Base-by-base conservation (phyloP, 768 basidiomycete genomes). In the Macrolepiota fuliginosa region DNA sequence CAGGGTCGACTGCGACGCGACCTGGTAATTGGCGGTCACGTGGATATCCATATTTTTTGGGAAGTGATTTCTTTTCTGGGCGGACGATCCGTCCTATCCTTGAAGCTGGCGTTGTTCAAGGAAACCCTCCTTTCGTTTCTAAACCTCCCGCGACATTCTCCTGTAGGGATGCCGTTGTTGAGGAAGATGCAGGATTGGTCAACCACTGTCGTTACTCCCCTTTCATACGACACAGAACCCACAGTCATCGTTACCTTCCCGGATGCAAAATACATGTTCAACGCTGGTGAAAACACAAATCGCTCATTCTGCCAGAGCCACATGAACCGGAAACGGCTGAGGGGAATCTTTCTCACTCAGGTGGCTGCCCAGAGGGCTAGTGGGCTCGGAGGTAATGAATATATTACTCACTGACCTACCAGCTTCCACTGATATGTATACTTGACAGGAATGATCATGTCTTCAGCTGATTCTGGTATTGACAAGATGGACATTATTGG, bases 221-320 rank as follows among this genome's bases (percentile, higher is more conserved):
- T 79, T 17, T 83, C 88, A 3, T 84, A 85, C 54, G 96, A 98
- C 75, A 91, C 94, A 1, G 87, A 93, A 65, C 89, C 94, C 0
- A 83, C 89, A 9, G 74, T 97, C 25, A 74, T 90, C 62, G 73
- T 96, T 65, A 79, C 82, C 0, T 95, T 94, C 70, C 89, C 91
- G 65, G 78, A 81, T 56, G 88, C 83, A 12, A 90, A 92, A 66
- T 98, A 95, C 66, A 80, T 96, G 40, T 94, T 98, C 81, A 95
- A 95, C 73, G 86, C 81, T 19, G 89, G 92, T 7, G 94, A 97
- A 73, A 90, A 89, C 62, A 86, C 89, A 1, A 87, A 86, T 46
- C 78, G 96, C 37, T 76, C 89, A 0, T 90, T 90, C 69, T 73
- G 88, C 15, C 89, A 94, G 74, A 85, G 85, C 62, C 77, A 76